A percentile compares a stretch with the other conserved stretches of the same genome.
Conservation (phyloP, 352 stramenopile genomes). For the Pythium angustatum region DNA sequence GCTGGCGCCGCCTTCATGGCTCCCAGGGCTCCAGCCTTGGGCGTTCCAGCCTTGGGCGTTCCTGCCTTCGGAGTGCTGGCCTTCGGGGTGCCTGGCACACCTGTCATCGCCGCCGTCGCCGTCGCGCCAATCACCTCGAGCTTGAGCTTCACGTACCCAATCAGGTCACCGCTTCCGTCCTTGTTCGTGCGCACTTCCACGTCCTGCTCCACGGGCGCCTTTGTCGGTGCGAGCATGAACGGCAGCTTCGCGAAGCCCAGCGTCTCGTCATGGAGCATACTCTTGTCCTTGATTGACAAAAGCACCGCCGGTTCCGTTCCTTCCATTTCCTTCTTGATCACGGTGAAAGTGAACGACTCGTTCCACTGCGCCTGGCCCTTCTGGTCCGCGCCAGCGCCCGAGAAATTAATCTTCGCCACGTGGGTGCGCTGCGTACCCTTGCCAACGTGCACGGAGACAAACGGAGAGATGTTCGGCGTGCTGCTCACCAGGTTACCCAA, state of each 20-base stretch:
- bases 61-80: slow-evolving; percentile 7
- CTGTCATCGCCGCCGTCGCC: slow-evolving; percentile 4
- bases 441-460: slow-evolving; percentile 76
- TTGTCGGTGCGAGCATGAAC: slow-evolving; percentile 14
- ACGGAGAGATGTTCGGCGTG: slow-evolving; percentile 78
- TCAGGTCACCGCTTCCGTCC: slow-evolving; percentile 15
- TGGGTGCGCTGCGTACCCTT: slow-evolving; percentile 71
- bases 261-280: slow-evolving; percentile 49
- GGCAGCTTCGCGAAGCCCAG: slow-evolving; percentile 33
- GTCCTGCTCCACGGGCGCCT: slow-evolving; percentile 23
- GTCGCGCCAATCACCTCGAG: slow-evolving; percentile 29
- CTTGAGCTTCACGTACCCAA: slow-evolving; percentile 29
- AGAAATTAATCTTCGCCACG: slow-evolving; percentile 65
- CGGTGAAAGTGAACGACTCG: slow-evolving; percentile 81
- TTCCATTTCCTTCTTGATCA: slow-evolving; percentile 55
- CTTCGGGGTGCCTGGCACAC: slow-evolving; percentile 7
- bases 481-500: slow-evolving; percentile 75
- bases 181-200: slow-evolving; percentile 22
- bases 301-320: slow-evolving; percentile 22
- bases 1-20: neutral
- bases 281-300: slow-evolving; percentile 58
- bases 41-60: slow-evolving; percentile 5
- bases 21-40: neutral
- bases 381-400: slow-evolving; percentile 37
- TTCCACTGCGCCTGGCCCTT: slow-evolving; percentile 63